Evolutionary conservation across 805 yeast genomes (phyloP), one percentile per base, ranked within the genome.

Genomic region (Wickerhamiella qilinensis): DNA sequence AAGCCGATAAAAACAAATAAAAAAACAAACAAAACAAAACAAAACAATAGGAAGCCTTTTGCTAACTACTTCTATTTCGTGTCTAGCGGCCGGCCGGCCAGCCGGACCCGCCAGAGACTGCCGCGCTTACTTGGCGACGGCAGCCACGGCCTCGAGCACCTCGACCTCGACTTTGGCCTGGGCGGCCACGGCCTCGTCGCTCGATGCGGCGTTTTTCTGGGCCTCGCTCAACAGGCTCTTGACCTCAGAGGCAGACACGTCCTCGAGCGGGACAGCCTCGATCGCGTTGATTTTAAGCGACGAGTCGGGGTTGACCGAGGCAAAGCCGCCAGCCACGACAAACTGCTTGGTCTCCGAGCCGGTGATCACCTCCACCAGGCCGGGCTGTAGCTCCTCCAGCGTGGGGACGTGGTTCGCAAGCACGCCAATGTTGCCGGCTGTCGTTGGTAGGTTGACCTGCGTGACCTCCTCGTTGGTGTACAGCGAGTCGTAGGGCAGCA

Each of bases 391-490:
- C 71, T 91, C 94, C 68, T 91, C 97, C 48, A 88, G 84, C 54
- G 81, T 75, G 55, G 98, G 97, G 56, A 91, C 94, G 75, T 91
- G 98, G 69, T 83, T 79, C 53, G 97, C 95, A 58, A 91, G 69
- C 49, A 91, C 74, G 82, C 98, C 98, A 64, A 88, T 74, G 59
- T 82, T 93, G 62, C 98, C 98, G 50, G 91, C 77, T 55, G 78
- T 71, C 47, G 94, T 93, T 57, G 98, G 98, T 51, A 91, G 70
- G 68, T 91, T 91, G 52, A 91, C 97, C 71, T 91, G 84, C 56
- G 66, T 54, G 39, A 46, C 69, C 62, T 44, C 42, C 39, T 40
- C 29, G 46, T 43, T 42, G 43, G 40, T 38, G 45, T 39, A 49
- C 22, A 51, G 42, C 29, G 46, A 32, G 32, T 32, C 31, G 49